These are phyloP conservation scores for Amphicarpaea edgeworthii DNA, from an alignment of 306 rosid species.

Conservation along the genomic window DNA sequence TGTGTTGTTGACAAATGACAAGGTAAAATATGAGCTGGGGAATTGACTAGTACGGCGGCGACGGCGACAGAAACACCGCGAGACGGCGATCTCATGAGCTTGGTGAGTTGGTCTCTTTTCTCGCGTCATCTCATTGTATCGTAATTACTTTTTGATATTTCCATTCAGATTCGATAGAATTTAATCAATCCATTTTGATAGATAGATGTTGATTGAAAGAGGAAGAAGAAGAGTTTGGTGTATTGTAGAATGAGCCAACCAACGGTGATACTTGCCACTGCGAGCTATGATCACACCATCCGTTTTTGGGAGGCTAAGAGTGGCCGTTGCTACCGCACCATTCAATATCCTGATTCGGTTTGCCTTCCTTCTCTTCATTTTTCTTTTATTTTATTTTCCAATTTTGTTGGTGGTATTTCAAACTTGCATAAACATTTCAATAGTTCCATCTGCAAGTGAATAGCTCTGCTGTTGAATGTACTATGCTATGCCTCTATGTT, in stretches of 20 bases:
- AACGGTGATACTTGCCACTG: constrained; percentile 93
- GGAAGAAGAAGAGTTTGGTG: constrained; percentile 22
- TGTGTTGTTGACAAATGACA: background rate
- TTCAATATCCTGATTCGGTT: constrained; percentile 97
- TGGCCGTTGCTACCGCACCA: constrained; percentile 97
- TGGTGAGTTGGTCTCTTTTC: background rate
- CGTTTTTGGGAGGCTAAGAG: constrained; percentile 99
- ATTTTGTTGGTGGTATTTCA: constrained; percentile 18
- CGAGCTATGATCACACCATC: constrained; percentile 96
- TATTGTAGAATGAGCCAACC: constrained; percentile 78
- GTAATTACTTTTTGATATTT: background rate
- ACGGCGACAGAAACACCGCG: constrained; percentile 19
- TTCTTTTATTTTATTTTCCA: background rate
- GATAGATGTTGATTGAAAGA: constrained; percentile 42
- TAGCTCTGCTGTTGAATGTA: background rate
- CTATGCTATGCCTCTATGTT: background rate
- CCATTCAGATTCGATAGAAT: background rate
- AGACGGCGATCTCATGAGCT: constrained; percentile 4
- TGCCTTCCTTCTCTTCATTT: constrained; percentile 8
- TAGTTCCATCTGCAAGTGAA: background rate
- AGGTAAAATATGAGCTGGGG: background rate
- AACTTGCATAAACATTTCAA: constrained; percentile 9
- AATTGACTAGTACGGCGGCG: constrained; percentile 35
- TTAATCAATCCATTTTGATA: constrained; percentile 10
- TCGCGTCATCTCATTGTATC: background rate